Evolutionary conservation across 208 protist species (phyloP), one percentile per base, ranked within the genome.

Genomic region (Novymonas esmeraldas): DNA sequence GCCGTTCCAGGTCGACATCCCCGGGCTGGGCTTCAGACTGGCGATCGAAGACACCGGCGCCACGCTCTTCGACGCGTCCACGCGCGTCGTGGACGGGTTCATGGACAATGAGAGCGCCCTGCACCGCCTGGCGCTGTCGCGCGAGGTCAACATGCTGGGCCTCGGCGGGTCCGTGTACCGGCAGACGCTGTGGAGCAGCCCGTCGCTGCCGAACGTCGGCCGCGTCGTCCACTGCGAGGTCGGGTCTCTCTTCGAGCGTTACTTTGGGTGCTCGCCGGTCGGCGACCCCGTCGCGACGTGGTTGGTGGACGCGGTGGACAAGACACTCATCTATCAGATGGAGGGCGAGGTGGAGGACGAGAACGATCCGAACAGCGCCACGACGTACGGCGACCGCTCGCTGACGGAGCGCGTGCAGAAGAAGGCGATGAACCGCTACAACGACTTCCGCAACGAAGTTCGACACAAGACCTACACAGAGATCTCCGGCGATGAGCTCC

Each of bases 391-490:
- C 6, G 87, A 95, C 52, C 84, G 86, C 16, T 89, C 82, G 4
- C 64, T 95, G 33, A 91, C 82, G 5, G 87, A 90, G 65, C 77
- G 90, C 0, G 87, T 95, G 59, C 86, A 93, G 81, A 93, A 94
- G 56, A 95, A 94, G 81, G 90, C 90, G 31, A 95, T 95, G 90
- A 95, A 95, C 60, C 78, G 90, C 0, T 93, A 93, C 63, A 90
- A 92, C 73, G 77, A 71, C 7, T 95, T 95, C 50, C 80, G 90
- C 14, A 84, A 94, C 56, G 87, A 95, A 28, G 64, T 95, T 42
- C 87, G 90, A 18, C 74, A 70, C 45, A 93, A 89, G 54, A 87
- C 86, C 22, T 95, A 95, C 78, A 90, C 81, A 58, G 90, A 94
- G 16, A 64, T 92, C 3, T 62, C 77, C 18, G 85, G 85, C 0